Percentiles rank a stretch among this genome's conserved stretches.
phyloP scores from a whole-genome alignment of 805 yeast genomes.

The Lipomyces sp. region DNA sequence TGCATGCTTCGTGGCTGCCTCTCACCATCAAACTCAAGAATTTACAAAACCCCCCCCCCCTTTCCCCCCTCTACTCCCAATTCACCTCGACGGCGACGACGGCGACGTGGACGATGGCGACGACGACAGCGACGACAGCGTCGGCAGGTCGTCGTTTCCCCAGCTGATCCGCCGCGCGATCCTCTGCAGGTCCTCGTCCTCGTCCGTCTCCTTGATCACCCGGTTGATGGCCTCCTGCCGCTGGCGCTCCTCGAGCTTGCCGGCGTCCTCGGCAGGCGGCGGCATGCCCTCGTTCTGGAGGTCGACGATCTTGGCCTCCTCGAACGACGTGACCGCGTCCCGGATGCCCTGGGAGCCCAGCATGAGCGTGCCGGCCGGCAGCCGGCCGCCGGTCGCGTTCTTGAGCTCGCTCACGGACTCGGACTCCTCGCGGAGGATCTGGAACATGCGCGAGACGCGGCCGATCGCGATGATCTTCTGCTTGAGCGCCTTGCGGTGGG shows the following conservation, averaged over 20 bases:
- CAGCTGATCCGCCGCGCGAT: too few relatives aligned
- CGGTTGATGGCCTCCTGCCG: conserved; percentile 39
- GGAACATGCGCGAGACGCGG: conserved; percentile 89
- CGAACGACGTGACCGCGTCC: conserved; percentile 65
- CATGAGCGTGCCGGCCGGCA: conserved; percentile 83
- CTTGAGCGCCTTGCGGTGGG: conserved; percentile 52
- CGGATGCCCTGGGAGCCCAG: conserved; percentile 80
- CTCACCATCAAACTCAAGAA: too few relatives aligned
- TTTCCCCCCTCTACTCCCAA: too few relatives aligned
- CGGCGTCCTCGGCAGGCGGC: conserved; percentile 63
- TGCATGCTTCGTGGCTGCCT: too few relatives aligned
- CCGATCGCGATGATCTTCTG: conserved; percentile 94
- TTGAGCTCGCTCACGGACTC: conserved; percentile 81
- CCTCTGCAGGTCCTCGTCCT: conserved; percentile 24
- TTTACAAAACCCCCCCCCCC: too few relatives aligned
- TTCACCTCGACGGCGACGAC: too few relatives aligned
- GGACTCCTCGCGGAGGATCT: conserved; percentile 79
- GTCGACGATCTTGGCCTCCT: conserved; percentile 80
- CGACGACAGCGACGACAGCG: too few relatives aligned
- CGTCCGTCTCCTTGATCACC: conserved; percentile 16
- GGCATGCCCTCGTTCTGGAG: conserved; percentile 83
- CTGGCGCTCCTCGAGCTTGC: conserved; percentile 44
- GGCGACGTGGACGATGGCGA: too few relatives aligned
- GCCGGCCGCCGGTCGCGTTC: conserved; percentile 60
- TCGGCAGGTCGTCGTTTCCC: too few relatives aligned